Conservation (phyloP, 495 filamentous ascomycete genomes). For the Glarea lozoyensis region DNA sequence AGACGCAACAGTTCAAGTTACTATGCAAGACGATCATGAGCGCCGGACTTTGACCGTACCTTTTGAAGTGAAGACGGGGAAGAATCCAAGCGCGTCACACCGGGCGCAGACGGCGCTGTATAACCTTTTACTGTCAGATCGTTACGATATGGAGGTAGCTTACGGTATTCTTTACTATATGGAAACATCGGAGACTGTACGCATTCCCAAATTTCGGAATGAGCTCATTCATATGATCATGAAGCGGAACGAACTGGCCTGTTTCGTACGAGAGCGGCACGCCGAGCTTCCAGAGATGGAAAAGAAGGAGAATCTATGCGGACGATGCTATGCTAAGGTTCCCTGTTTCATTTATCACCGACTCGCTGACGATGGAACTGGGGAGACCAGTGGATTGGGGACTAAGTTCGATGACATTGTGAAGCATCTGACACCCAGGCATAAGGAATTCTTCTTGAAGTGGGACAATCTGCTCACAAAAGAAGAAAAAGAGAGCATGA, state of each 20-base stretch:
- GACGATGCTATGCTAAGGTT: slow-evolving; percentile 76
- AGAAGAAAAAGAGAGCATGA: slow-evolving; percentile 81
- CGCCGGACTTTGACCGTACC: slow-evolving; percentile 73
- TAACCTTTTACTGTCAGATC: slow-evolving; percentile 83
- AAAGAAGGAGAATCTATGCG: slow-evolving; percentile 65
- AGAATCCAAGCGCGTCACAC: slow-evolving; percentile 66
- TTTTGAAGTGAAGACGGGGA: slow-evolving; percentile 92
- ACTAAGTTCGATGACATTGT: slow-evolving; percentile 70
- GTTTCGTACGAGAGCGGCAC: slow-evolving; percentile 69
- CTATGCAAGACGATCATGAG: slow-evolving; percentile 54
- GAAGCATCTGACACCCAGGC: slow-evolving; percentile 58
- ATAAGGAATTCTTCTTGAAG: slow-evolving; percentile 79
- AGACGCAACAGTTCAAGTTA: slow-evolving; percentile 94
- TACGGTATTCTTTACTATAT: slow-evolving; percentile 93
- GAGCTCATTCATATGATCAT: slow-evolving; percentile 94
- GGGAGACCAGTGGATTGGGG: slow-evolving; percentile 67
- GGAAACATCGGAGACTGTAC: slow-evolving; percentile 74
- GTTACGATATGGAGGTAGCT: slow-evolving; percentile 84
- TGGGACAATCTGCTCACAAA: slow-evolving; percentile 92
- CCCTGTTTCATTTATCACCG: slow-evolving; percentile 93
- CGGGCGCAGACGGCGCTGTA: slow-evolving; percentile 92
- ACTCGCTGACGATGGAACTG: slow-evolving; percentile 74
- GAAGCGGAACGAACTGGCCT: slow-evolving; percentile 82
- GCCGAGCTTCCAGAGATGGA: slow-evolving; percentile 77
- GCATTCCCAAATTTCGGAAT: slow-evolving; percentile 72